These are phyloP conservation scores for Neurospora sp. DNA, from an alignment of 495 filamentous ascomycete species.

Conservation along the genomic window DNA sequence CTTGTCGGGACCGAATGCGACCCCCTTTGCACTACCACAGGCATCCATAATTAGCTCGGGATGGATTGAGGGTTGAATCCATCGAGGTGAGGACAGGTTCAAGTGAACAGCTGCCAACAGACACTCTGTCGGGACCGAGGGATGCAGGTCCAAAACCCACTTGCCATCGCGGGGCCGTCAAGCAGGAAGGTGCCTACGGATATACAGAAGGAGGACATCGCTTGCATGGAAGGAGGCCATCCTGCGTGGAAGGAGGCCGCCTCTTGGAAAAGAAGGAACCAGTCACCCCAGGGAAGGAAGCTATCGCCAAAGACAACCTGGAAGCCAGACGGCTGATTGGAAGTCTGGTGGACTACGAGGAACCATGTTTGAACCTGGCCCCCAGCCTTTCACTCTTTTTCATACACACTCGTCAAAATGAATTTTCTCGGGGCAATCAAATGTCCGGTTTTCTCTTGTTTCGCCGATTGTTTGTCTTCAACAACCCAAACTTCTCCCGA, in stretches of 20 bases:
- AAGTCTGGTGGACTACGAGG: not conserved
- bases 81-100: not conserved
- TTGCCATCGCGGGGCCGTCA: not conserved
- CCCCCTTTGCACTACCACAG: not conserved
- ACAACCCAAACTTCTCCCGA: not conserved
- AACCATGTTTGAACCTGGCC: not conserved
- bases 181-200: not conserved
- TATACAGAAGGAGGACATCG: not conserved
- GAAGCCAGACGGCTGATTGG: not conserved
- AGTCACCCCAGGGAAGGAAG: not conserved
- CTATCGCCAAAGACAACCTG: not conserved
- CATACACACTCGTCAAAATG: not conserved
- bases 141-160: not conserved
- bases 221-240: not conserved
- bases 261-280: not conserved
- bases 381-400: not conserved
- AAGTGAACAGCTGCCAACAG: not conserved
- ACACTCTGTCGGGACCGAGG: not conserved
- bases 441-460: not conserved
- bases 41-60: not conserved
- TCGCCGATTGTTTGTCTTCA: not conserved
- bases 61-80: not conserved
- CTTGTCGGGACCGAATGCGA: not conserved
- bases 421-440: too few species aligned
- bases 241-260: not conserved